Percentiles rank a stretch among this genome's conserved stretches.
Conservation (phyloP, 2,329 filamentous ascomycete genomes). For the Hymenoscyphus fraxineus region DNA sequence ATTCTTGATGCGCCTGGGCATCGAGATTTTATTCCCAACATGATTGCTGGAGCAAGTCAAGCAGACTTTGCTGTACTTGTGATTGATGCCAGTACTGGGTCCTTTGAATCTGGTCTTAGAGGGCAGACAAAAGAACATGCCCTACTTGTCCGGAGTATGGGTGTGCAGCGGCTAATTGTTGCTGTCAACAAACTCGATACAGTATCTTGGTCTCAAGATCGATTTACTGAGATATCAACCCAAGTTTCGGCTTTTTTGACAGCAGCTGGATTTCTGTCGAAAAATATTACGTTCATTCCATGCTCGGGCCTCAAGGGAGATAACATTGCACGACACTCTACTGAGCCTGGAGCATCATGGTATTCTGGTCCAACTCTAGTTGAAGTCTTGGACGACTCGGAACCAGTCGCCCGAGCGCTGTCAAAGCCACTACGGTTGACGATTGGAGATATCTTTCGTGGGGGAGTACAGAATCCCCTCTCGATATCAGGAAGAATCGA, state of each 20-base stretch:
- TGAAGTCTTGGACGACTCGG: constrained; percentile 78
- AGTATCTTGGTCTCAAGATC: constrained; percentile 74
- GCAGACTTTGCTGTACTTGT: constrained; percentile 95
- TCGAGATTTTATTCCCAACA: constrained; percentile 94
- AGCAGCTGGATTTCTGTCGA: constrained; percentile 74
- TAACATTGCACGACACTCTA: constrained; percentile 66
- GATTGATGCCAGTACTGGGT: constrained; percentile 84
- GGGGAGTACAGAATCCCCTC: constrained; percentile 73
- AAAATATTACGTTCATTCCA: constrained; percentile 82
- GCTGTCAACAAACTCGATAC: constrained; percentile 95
- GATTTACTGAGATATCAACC: constrained; percentile 80
- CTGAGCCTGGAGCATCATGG: constrained; percentile 63
- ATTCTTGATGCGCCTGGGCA: constrained; percentile 95
- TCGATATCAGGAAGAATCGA: constrained; percentile 86
- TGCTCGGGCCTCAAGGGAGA: constrained; percentile 86
- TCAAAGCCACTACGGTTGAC: constrained; percentile 80
- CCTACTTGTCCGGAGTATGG: constrained; percentile 82
- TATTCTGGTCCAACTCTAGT: constrained; percentile 77
- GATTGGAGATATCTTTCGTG: constrained; percentile 81
- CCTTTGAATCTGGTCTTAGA: constrained; percentile 88
- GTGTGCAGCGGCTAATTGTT: constrained; percentile 81
- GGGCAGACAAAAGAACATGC: constrained; percentile 95
- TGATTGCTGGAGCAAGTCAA: constrained; percentile 95
- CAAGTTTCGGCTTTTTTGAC: constrained; percentile 81
- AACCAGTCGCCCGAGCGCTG: constrained; percentile 66